Conservation (phyloP, 2,329 filamentous ascomycete genomes). For the Paecilomyces sp. region DNA sequence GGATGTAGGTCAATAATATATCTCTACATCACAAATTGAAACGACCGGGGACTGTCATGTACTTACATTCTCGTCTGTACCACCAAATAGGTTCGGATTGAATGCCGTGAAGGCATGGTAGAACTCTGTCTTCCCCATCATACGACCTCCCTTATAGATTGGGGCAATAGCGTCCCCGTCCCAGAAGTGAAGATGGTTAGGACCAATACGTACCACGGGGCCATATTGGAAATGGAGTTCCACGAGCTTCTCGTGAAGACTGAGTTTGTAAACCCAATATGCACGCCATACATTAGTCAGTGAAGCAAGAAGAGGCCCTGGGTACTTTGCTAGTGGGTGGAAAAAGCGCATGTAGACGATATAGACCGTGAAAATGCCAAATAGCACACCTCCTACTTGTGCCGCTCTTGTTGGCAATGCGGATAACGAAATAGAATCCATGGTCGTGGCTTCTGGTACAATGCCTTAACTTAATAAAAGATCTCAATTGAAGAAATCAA, state of each 20-base stretch:
- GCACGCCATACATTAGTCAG: not conserved
- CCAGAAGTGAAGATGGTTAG: slow-evolving; percentile 9
- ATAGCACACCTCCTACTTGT: not conserved
- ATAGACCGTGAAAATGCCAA: not conserved
- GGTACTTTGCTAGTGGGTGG: not conserved
- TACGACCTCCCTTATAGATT: slow-evolving; percentile 8
- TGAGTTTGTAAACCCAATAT: not conserved
- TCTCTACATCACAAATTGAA: too few species aligned
- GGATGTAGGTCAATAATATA: not conserved
- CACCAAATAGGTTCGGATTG: slow-evolving; percentile 6
- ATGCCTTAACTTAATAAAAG: too few species aligned
- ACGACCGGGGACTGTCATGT: too few species aligned
- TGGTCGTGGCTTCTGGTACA: too few species aligned
- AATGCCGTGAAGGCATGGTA: slow-evolving; percentile 8
- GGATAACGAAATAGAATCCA: too few species aligned
- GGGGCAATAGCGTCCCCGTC: slow-evolving; percentile 7
- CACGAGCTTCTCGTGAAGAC: not conserved
- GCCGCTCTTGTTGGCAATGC: not conserved
- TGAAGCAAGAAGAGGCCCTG: not conserved
- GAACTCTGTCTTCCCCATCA: slow-evolving; percentile 8
- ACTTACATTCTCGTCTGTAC: not conserved
- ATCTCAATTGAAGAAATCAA: too few species aligned
- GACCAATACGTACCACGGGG: slow-evolving; percentile 1
- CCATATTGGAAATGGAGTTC: not conserved
- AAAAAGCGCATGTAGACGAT: not conserved